Conservation (phyloP, 2,329 filamentous ascomycete genomes). For the Cadophora sp. region DNA sequence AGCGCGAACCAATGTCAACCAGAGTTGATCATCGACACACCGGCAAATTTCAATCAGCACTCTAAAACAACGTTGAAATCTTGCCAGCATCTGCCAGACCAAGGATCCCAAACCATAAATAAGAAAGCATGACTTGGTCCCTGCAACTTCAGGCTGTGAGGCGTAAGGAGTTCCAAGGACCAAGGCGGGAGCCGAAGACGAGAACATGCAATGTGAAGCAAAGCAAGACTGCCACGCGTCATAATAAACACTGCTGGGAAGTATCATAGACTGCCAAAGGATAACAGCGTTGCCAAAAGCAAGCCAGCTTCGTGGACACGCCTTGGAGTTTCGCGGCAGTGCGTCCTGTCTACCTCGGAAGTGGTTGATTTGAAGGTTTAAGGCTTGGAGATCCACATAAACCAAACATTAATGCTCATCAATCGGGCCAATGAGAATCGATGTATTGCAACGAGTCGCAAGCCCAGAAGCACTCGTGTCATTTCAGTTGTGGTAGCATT, state of each 20-base stretch:
- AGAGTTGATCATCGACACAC: not conserved
- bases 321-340: not conserved
- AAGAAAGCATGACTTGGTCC: slow-evolving; percentile 7
- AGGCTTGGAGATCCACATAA: not conserved
- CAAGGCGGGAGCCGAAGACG: not conserved
- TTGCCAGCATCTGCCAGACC: slow-evolving; percentile 1
- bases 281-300: not conserved
- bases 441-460: not conserved
- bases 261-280: not conserved
- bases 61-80: slow-evolving; percentile 12
- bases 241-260: not conserved
- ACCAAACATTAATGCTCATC: not conserved
- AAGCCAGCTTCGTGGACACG: slow-evolving; percentile 7
- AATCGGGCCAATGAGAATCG: slow-evolving; percentile 6
- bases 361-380: not conserved
- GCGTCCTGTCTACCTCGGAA: not conserved
- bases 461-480: not conserved
- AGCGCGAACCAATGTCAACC: not conserved
- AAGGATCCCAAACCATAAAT: not conserved
- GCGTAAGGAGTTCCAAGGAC: slow-evolving; percentile 9
- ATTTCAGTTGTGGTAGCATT: slow-evolving; percentile 5
- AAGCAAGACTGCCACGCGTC: slow-evolving; percentile 4
- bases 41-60: slow-evolving; percentile 1
- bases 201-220: slow-evolving; percentile 1
- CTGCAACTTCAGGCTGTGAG: not conserved